Evolutionary conservation across 2,329 filamentous ascomycete genomes (phyloP).

Genomic region (Proliferodiscus dingleyae): DNA sequence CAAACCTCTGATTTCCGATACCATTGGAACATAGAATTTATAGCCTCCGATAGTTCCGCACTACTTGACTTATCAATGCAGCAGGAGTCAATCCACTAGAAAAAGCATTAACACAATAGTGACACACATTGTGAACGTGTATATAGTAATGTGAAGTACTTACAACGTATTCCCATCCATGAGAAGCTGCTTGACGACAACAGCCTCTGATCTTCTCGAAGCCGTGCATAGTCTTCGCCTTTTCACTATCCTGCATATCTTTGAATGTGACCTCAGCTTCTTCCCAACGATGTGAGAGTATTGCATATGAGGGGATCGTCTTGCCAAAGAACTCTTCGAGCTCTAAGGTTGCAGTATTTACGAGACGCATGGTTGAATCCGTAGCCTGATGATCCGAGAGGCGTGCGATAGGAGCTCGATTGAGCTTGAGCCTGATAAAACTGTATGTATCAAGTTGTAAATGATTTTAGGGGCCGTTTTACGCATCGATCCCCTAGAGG

Average conservation of each 20-base stretch:
- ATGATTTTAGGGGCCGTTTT: too few species aligned
- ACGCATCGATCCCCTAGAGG: too few species aligned
- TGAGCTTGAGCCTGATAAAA: too few species aligned
- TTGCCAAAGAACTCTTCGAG: slow-evolving; percentile 7
- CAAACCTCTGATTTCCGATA: slow-evolving; percentile 6
- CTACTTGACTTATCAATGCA: slow-evolving; percentile 7
- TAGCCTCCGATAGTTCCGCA: slow-evolving; percentile 6
- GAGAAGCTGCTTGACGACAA: neutral
- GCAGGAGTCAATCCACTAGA: slow-evolving; percentile 8
- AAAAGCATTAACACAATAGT: too few species aligned
- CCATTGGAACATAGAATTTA: slow-evolving; percentile 8
- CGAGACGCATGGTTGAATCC: slow-evolving; percentile 3
- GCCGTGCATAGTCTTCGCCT: neutral
- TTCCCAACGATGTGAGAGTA: slow-evolving; percentile 22
- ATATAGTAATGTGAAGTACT: neutral
- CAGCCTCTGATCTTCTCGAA: slow-evolving; percentile 3
- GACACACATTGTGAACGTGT: too few species aligned
- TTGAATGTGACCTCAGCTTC: slow-evolving; percentile 11
- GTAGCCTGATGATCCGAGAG: too few species aligned
- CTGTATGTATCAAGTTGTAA: too few species aligned
- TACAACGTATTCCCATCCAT: slow-evolving; percentile 6
- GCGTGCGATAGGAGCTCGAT: too few species aligned
- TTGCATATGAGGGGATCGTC: slow-evolving; percentile 17
- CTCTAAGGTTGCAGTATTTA: slow-evolving; percentile 6
- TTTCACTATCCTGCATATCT: slow-evolving; percentile 1